These are phyloP conservation scores for Ensete ventricosum DNA, from an alignment of 176 grass and related monocot genomes.

Conservation along the genomic window DNA sequence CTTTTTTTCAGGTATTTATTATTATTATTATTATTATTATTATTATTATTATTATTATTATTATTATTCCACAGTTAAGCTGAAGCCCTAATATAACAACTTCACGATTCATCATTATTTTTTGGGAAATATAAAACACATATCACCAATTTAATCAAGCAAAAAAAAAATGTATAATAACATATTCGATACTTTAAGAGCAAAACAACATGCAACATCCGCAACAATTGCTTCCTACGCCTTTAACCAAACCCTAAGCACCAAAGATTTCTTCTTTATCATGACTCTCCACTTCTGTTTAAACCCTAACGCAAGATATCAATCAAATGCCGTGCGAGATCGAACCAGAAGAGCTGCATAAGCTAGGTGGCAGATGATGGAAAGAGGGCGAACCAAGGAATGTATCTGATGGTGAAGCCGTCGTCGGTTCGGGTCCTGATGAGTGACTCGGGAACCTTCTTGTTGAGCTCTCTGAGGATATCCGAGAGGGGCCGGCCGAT, in stretches of 20 bases:
- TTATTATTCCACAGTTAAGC: neutral
- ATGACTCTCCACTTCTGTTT: neutral
- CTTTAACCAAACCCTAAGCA: too few relatives aligned
- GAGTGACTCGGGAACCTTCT: conserved; percentile 71
- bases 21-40: neutral
- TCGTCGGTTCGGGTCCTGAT: conserved; percentile 59
- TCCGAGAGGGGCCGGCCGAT: conserved; percentile 76
- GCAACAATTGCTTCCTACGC: too few relatives aligned
- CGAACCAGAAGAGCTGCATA: neutral
- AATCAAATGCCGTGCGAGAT: neutral
- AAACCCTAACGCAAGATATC: neutral
- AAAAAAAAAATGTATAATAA: neutral
- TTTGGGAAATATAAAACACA: neutral
- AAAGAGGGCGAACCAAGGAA: conserved; percentile 54
- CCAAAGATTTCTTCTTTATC: neutral
- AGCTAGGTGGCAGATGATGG: neutral
- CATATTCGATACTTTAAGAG: neutral
- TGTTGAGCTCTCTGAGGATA: conserved; percentile 63
- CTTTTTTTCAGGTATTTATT: neutral
- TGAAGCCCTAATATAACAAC: neutral
- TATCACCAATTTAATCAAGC: neutral
- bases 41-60: neutral
- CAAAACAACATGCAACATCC: too few relatives aligned
- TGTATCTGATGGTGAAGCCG: conserved; percentile 55
- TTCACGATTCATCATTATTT: neutral